Evolutionary conservation across 1,284 basidiomycete genomes (phyloP).

Genomic region (Mycena sp.): DNA sequence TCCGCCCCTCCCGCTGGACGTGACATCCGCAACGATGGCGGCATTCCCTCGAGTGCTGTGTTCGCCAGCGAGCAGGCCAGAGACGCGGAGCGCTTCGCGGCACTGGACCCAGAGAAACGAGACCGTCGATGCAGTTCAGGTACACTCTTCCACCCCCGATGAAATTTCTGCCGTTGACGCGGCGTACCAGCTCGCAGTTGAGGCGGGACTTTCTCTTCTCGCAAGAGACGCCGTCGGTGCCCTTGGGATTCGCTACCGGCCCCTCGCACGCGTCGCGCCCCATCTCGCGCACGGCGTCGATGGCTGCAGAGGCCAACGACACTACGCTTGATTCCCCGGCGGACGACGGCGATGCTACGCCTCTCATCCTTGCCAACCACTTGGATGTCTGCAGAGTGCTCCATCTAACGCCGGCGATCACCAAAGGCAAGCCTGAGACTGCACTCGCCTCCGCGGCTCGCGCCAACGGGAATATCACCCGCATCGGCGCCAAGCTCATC

Average conservation of each 20-base stretch:
- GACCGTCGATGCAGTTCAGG: too few species aligned
- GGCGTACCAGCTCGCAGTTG: background rate
- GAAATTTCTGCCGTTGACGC: background rate
- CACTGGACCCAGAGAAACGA: too few species aligned
- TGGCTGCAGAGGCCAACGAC: background rate
- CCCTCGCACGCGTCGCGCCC: background rate
- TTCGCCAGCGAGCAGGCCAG: too few species aligned
- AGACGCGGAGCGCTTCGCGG: too few species aligned
- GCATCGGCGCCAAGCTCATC: constrained; percentile 1
- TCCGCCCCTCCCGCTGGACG: too few species aligned
- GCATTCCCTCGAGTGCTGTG: too few species aligned
- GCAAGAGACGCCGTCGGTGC: background rate
- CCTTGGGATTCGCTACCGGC: background rate
- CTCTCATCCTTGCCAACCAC: background rate
- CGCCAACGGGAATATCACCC: too few species aligned
- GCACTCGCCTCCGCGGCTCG: background rate
- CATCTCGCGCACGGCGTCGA: background rate
- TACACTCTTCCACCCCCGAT: too few species aligned
- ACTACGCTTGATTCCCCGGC: too few species aligned
- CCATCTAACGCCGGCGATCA: background rate
- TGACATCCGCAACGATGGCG: too few species aligned
- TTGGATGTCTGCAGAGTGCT: background rate
- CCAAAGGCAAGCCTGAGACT: background rate
- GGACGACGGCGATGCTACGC: background rate
- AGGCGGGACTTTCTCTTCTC: background rate